Evolutionary conservation across 2,329 filamentous ascomycete genomes (phyloP).

Genomic region (Claviceps capensis): DNA sequence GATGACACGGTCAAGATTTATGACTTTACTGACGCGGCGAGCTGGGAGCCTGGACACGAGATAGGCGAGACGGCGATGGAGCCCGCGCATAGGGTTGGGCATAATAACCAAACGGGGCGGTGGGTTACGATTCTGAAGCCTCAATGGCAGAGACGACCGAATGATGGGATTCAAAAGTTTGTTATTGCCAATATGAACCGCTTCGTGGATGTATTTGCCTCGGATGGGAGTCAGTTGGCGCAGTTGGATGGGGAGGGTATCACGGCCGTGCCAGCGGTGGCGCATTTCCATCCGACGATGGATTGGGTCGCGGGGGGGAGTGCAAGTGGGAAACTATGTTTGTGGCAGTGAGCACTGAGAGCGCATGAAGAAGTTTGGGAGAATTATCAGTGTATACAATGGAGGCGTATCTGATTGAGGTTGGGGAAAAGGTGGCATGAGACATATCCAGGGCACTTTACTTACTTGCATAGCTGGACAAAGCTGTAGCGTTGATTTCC

Average conservation of each 20-base stretch:
- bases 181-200: conserved; percentile 96
- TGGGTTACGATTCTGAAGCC: conserved; percentile 78
- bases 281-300: conserved; percentile 72
- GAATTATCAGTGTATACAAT: not conserved
- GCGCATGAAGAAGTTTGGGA: too few species aligned
- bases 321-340: conserved; percentile 78
- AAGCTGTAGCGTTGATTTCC: not conserved
- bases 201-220: conserved; percentile 82
- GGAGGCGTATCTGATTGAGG: not conserved
- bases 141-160: conserved; percentile 76
- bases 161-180: conserved; percentile 72
- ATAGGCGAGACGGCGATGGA: conserved; percentile 50
- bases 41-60: conserved; percentile 45
- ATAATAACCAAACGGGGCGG: conserved; percentile 92
- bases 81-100: conserved; percentile 54
- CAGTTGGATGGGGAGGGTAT: conserved; percentile 82
- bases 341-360: conserved; percentile 73
- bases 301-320: conserved; percentile 92
- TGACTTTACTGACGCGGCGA: conserved; percentile 49
- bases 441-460: too few species aligned
- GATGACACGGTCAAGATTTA: conserved; percentile 94
- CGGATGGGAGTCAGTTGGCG: conserved; percentile 72
- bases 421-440: too few species aligned
- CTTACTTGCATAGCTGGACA: not conserved
- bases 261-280: conserved; percentile 85